These are phyloP conservation scores for Cokeromyces recurvatus DNA, from an alignment of 371 early-diverging fungal genomes.

Conservation along the genomic window DNA sequence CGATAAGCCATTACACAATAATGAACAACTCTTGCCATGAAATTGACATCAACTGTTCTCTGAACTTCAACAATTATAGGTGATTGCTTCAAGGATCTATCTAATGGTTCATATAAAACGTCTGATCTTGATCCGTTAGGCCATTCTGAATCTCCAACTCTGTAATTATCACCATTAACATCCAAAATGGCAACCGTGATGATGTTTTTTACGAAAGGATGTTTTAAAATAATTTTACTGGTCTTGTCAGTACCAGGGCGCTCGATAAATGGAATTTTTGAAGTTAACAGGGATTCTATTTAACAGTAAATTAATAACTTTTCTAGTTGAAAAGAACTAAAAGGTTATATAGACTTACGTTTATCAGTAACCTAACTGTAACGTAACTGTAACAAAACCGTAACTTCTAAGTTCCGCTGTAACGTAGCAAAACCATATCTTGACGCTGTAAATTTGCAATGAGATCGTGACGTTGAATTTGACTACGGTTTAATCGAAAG, in stretches of 20 bases:
- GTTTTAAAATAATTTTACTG: conserved; percentile 8
- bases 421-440: no score
- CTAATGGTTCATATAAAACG: conserved; percentile 6
- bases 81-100: conserved; percentile 6
- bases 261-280: conserved; percentile 6
- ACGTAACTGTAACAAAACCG: conserved; percentile 8
- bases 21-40: conserved; percentile 8
- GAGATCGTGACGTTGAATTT: no score
- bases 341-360: conserved; percentile 12
- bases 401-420: no score
- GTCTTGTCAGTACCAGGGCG: conserved; percentile 13
- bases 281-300: conserved; percentile 7
- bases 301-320: not conserved
- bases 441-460: no score
- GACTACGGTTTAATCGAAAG: no score
- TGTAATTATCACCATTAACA: conserved; percentile 10
- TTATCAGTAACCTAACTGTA: conserved; percentile 13
- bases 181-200: conserved; percentile 5
- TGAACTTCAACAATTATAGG: conserved; percentile 11
- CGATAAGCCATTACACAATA: conserved; percentile 12
- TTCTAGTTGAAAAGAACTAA: conserved; percentile 9
- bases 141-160: conserved; percentile 10
- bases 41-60: conserved; percentile 8
- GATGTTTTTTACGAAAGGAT: conserved; percentile 6
- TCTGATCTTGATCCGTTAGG: conserved; percentile 8